phyloP scores from a whole-genome alignment of 1,284 basidiomycete genomes.

The Filobasidium uniguttulatum region DNA sequence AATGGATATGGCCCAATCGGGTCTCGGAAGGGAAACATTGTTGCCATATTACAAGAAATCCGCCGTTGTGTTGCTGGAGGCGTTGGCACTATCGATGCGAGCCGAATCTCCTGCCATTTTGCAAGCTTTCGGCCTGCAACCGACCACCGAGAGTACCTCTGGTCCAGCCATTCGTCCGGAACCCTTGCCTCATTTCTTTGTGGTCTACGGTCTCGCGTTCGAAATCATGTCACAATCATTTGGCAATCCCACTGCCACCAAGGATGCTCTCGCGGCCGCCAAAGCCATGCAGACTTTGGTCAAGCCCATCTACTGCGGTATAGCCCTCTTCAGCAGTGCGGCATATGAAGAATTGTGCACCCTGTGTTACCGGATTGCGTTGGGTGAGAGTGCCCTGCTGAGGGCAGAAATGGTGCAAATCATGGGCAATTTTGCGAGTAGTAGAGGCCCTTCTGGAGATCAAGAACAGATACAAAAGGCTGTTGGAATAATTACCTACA shows the following conservation, averaged over 20 bases:
- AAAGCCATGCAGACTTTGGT: conserved; percentile 67
- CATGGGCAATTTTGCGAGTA: conserved; percentile 50
- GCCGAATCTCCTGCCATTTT: conserved; percentile 53
- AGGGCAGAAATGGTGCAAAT: conserved; percentile 65
- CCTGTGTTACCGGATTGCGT: conserved; percentile 74
- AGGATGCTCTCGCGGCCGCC: conserved; percentile 48
- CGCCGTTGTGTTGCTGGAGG: conserved; percentile 74
- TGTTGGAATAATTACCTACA: conserved; percentile 47
- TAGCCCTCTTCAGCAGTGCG: conserved; percentile 59
- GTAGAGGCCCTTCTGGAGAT: conserved; percentile 24
- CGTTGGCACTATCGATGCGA: conserved; percentile 68
- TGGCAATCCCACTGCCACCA: conserved; percentile 27
- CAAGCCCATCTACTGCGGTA: conserved; percentile 62
- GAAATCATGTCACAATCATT: conserved; percentile 67
- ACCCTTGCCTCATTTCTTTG: conserved; percentile 70
- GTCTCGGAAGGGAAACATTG: conserved; percentile 75
- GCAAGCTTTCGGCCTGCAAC: conserved; percentile 40
- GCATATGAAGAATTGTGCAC: conserved; percentile 84
- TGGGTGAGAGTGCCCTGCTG: conserved; percentile 64
- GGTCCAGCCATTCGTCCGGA: conserved; percentile 43
- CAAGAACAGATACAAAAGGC: conserved; percentile 28
- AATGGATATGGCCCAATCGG: conserved; percentile 69
- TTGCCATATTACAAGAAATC: conserved; percentile 81
- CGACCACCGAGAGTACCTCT: background rate
- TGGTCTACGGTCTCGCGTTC: conserved; percentile 82